Evolutionary conservation across 2,329 filamentous ascomycete genomes (phyloP).

Genomic region (Iodosphaeria phyllophila): DNA sequence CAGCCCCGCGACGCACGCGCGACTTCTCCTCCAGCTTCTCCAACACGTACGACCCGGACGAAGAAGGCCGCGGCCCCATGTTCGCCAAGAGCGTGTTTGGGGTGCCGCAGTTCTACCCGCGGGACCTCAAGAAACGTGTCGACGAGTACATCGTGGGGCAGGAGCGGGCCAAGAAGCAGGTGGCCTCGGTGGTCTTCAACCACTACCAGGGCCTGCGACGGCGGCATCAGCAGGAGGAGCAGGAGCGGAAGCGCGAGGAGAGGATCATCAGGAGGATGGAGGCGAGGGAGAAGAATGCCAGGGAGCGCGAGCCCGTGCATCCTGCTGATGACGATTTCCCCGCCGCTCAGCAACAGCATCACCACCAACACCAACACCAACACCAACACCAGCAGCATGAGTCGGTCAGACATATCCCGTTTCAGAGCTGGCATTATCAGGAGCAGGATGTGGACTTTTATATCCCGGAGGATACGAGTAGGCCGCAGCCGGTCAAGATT

Average conservation of each 20-base stretch:
- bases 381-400: conserved; percentile 35
- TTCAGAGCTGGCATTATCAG: conserved; percentile 13
- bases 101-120: conserved; percentile 44
- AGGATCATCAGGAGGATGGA: conserved; percentile 39
- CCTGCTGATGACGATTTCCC: conserved; percentile 21
- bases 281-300: conserved; percentile 36
- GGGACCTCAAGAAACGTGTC: conserved; percentile 68
- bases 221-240: conserved; percentile 58
- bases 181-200: conserved; percentile 88
- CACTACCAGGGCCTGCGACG: conserved; percentile 82
- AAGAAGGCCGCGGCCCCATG: conserved; percentile 39
- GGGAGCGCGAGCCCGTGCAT: conserved; percentile 60
- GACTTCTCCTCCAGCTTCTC: conserved; percentile 39
- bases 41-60: conserved; percentile 36
- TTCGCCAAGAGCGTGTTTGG: conserved; percentile 37
- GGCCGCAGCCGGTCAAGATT: conserved; percentile 44
- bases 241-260: conserved; percentile 35
- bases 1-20: conserved; percentile 20
- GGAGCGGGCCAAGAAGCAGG: conserved; percentile 81
- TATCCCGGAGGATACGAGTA: conserved; percentile 24
- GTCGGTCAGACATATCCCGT: conserved; percentile 21
- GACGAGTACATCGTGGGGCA: conserved; percentile 96
- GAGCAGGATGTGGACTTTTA: conserved; percentile 24
- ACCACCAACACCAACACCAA: no score
- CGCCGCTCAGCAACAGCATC: conserved; percentile 36